Evolutionary conservation across 345 rosid genomes (phyloP).

Genomic region (Turritis glabra): DNA sequence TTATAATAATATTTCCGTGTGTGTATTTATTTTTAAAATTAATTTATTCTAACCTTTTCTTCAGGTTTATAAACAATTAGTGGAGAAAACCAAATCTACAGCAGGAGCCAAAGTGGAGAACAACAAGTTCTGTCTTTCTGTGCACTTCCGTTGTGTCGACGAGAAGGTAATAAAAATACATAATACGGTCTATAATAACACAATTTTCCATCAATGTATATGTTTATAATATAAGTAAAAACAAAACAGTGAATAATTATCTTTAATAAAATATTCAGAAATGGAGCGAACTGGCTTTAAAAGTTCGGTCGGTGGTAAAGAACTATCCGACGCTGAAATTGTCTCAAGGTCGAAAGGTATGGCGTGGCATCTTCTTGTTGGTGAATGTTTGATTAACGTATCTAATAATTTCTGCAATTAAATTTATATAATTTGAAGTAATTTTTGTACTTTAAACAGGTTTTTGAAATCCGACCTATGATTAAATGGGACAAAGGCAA

Average conservation of each 20-base stretch:
- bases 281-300: constrained; percentile 74
- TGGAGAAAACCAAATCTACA: constrained; percentile 69
- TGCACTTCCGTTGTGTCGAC: constrained; percentile 85
- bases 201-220: background rate
- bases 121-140: constrained; percentile 91
- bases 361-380: constrained; percentile 21
- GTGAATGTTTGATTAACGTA: background rate
- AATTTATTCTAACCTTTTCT: background rate
- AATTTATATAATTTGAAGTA: background rate
- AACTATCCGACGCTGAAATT: constrained; percentile 67
- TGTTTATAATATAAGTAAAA: background rate
- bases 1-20: background rate
- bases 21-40: background rate
- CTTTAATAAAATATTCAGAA: constrained; percentile 43
- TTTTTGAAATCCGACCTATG: constrained; percentile 83
- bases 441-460: constrained; percentile 47
- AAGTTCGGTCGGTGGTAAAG: constrained; percentile 64
- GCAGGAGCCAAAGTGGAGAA: constrained; percentile 86
- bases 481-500: constrained; percentile 98
- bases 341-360: constrained; percentile 88
- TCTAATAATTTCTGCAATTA: background rate
- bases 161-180: constrained; percentile 52
- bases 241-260: background rate
- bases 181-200: background rate
- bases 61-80: constrained; percentile 59